phyloP scores from a whole-genome alignment of 768 basidiomycete genomes.

The Auricularia cornea region DNA sequence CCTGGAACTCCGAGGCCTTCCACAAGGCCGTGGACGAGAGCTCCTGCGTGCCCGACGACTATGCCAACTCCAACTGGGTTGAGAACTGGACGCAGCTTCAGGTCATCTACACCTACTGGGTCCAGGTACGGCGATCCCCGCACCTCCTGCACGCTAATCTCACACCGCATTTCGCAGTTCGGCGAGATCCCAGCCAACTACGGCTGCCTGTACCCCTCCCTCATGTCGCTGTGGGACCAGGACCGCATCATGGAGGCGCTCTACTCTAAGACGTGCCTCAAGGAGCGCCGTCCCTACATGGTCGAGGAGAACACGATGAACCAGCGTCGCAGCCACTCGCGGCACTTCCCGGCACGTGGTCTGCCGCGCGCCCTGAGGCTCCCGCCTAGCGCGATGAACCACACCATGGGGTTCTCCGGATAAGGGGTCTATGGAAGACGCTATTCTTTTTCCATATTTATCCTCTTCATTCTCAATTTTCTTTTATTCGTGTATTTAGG shows the following conservation, averaged over 20 bases:
- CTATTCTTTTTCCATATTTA: too few relatives aligned
- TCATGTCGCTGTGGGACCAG: background rate
- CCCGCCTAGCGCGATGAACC: too few relatives aligned
- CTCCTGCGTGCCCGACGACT: background rate
- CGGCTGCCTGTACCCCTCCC: background rate
- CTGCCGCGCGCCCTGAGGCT: too few relatives aligned
- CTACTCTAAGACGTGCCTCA: background rate
- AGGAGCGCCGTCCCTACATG: background rate
- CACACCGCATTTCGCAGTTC: background rate
- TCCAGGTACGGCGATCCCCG: background rate
- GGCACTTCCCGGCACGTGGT: too few relatives aligned
- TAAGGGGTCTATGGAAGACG: too few relatives aligned
- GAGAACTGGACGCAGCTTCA: background rate
- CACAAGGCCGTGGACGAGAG: background rate
- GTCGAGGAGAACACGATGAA: background rate
- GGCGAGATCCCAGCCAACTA: background rate
- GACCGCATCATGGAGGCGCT: background rate
- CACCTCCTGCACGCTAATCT: background rate
- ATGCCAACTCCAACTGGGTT: background rate
- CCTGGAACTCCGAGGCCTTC: background rate
- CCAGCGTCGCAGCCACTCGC: too few relatives aligned
- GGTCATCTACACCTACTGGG: background rate
- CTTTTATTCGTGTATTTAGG: too few relatives aligned
- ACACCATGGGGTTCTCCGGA: too few relatives aligned
- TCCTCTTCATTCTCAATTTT: too few relatives aligned